These are phyloP conservation scores for Malus sylvestris DNA, from an alignment of 306 rosid species.

Conservation along the genomic window DNA sequence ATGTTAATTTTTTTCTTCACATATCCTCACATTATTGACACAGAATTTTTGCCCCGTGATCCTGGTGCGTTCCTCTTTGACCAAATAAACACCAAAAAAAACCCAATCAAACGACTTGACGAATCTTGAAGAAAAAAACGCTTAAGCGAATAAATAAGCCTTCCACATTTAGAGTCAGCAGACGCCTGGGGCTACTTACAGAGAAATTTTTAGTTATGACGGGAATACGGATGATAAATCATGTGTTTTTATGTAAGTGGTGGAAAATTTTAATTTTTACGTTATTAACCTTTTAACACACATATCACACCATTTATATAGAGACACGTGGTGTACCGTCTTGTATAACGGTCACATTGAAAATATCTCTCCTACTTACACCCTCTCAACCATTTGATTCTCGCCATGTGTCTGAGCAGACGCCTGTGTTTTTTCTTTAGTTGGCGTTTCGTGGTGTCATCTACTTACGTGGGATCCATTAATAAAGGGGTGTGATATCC, in stretches of 20 bases:
- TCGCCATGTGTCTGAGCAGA: conserved; percentile 6
- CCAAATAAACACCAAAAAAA: not conserved
- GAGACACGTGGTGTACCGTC: too few species aligned
- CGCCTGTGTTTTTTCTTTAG: not conserved
- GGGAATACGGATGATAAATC: too few species aligned
- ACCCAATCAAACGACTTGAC: not conserved
- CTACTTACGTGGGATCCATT: conserved; percentile 5
- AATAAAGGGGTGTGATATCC: not conserved
- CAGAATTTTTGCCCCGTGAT: too few species aligned
- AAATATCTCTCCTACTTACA: not conserved
- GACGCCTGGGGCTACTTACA: not conserved
- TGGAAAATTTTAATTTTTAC: too few species aligned
- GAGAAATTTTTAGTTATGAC: too few species aligned
- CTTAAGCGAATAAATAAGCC: not conserved
- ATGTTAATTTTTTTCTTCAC: too few species aligned
- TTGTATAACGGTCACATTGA: too few species aligned
- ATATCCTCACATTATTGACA: too few species aligned
- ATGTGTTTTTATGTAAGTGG: too few species aligned
- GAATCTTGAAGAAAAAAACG: not conserved
- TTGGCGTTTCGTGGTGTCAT: conserved; percentile 1
- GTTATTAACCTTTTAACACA: too few species aligned
- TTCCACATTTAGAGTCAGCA: conserved; percentile 1
- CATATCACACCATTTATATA: too few species aligned
- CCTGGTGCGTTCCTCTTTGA: not conserved
- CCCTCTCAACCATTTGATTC: conserved; percentile 2